Conservation (phyloP, 139 green algal genomes). For the Chlorella sorokiniana region DNA sequence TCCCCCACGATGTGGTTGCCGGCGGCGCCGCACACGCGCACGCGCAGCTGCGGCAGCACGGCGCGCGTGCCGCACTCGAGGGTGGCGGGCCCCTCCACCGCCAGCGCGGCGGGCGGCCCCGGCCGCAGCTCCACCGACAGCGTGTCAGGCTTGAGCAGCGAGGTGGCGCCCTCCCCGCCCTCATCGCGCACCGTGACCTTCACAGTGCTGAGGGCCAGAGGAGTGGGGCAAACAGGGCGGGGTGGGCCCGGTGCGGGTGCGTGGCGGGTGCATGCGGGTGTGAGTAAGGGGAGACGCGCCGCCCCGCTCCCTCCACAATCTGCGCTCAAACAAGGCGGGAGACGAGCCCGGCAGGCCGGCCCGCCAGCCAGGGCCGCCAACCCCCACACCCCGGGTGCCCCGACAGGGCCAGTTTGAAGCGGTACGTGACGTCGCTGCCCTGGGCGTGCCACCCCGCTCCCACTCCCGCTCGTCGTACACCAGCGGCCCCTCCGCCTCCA, state of each 20-base stretch:
- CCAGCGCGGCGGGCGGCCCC: conserved; percentile 49
- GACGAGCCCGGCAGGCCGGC: background rate
- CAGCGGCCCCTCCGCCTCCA: conserved; percentile 39
- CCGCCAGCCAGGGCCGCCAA: background rate
- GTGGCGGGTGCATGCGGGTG: too few species aligned
- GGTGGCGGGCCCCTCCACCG: conserved; percentile 48
- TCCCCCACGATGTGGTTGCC: conserved; percentile 50
- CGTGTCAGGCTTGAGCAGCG: conserved; percentile 48
- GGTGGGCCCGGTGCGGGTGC: too few species aligned
- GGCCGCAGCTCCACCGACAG: conserved; percentile 55
- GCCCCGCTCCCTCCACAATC: too few species aligned
- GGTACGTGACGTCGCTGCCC: conserved; percentile 50
- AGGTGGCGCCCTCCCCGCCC: conserved; percentile 34
- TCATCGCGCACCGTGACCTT: conserved; percentile 38
- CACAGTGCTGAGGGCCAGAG: background rate
- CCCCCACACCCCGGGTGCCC: conserved; percentile 29
- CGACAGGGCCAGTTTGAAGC: conserved; percentile 41
- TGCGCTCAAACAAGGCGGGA: too few species aligned
- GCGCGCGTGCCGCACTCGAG: conserved; percentile 49
- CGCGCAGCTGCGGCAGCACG: conserved; percentile 45
- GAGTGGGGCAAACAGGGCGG: background rate
- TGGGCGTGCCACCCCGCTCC: conserved; percentile 45
- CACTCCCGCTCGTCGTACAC: conserved; percentile 41
- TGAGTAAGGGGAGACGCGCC: too few species aligned
- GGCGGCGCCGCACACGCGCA: conserved; percentile 51